Evolutionary conservation across 2,329 filamentous ascomycete species (phyloP), one percentile per base, ranked within the genome.

Genomic region (Penicillium rolfsii): DNA sequence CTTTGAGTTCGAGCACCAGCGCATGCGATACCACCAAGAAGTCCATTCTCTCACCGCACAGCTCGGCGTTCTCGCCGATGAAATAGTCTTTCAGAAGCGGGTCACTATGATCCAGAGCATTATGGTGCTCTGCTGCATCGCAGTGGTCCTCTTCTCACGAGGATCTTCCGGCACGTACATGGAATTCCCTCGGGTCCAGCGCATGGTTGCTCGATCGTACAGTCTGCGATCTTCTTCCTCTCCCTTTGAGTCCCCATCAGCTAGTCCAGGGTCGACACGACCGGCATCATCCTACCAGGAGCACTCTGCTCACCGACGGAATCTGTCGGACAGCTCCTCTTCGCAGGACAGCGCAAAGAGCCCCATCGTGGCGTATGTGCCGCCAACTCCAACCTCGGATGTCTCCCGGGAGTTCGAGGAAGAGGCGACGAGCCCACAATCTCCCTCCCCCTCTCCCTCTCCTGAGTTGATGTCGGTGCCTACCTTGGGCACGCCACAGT

Each of bases 51-150:
- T 98, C 56, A 91, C 89, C 70, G 81, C 87, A 8, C 86, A 95
- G 26, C 85, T 99, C 43, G 93, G 91, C 60, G 83, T 98, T 35
- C 84, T 99, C 11, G 94, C 94, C n/a, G 94, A 98, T 71, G 95
- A 99, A 76, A 86, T 98, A 2, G 83, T 89, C 1, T 88, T 86
- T 74, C 86, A 88, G 77, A 97, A 97, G 78, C 86, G 94, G 62
- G 96, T 98, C 87, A 91, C 91, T 4, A 95, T 98, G 60, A 86
- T 97, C 36, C 95, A 98, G 76, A 93, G 91, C 49, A 86, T 96
- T 5, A 84, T 99, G 8, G 85, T 98, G 5, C 85, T 98, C 0
- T 87, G 94, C 49, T 97, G 93, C 69, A 85, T 99, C 9, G 88
- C 91, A 0, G 83, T 99, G 1, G 91, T 97, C 24, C 88, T 98